A percentile compares a stretch with the other conserved stretches of the same genome.
These are phyloP conservation scores for Geosmithia putterillii DNA, from an alignment of 2,329 filamentous ascomycete genomes.

Conservation along the genomic window DNA sequence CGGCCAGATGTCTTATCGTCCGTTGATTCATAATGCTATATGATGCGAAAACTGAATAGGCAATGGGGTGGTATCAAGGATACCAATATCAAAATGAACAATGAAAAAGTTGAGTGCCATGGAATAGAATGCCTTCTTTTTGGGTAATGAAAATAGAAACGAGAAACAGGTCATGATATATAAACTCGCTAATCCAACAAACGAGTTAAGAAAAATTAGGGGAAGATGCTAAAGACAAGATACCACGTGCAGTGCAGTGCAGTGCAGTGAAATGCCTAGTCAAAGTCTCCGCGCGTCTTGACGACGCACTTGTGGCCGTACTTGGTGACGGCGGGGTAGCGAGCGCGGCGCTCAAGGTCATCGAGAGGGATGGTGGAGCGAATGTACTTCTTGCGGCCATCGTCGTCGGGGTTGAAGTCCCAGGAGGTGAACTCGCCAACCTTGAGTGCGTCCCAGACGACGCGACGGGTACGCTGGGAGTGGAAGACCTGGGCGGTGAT, in stretches of 20 bases:
- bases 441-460: slow-evolving; percentile 72
- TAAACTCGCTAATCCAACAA: too few species aligned
- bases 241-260: too few species aligned
- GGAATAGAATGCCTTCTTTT: not conserved
- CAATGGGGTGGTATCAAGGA: too few species aligned
- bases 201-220: too few species aligned
- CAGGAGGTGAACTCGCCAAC: slow-evolving; percentile 67
- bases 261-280: too few species aligned
- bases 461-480: slow-evolving; percentile 66
- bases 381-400: slow-evolving; percentile 67
- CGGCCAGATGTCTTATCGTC: too few species aligned
- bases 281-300: not conserved
- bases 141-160: too few species aligned
- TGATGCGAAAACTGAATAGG: too few species aligned
- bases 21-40: too few species aligned
- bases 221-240: not conserved
- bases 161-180: too few species aligned
- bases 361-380: slow-evolving; percentile 72
- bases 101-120: not conserved
- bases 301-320: slow-evolving; percentile 34
- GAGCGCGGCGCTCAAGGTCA: slow-evolving; percentile 63
- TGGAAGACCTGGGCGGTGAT: slow-evolving; percentile 65
- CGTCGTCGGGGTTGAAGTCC: slow-evolving; percentile 70
- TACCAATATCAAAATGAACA: too few species aligned
- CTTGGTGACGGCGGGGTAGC: slow-evolving; percentile 54